Conservation (phyloP, 2,329 filamentous ascomycete genomes). For the Ascochyta viciae-villosae region DNA sequence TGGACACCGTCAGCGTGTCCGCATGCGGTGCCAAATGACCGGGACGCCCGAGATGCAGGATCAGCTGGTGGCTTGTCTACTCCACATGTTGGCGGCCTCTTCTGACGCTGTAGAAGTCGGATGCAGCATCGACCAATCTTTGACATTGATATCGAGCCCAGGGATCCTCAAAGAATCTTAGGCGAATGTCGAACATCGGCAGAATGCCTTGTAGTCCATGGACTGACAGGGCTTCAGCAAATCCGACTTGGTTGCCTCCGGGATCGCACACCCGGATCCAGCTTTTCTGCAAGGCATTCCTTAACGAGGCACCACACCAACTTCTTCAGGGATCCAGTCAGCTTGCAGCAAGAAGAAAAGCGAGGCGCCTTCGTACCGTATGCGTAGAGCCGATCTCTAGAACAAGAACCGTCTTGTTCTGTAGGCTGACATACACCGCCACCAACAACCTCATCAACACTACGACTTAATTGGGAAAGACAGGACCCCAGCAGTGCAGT, state of each 20-base stretch:
- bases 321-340: neutral
- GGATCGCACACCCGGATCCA: no score
- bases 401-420: neutral
- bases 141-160: no score
- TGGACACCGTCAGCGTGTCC: slow-evolving; percentile 10
- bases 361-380: neutral
- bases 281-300: no score
- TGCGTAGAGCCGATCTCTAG: no score
- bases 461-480: neutral
- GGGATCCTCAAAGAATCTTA: no score
- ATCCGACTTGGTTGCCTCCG: no score
- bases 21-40: neutral
- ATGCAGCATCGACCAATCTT: no score
- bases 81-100: slow-evolving; percentile 13
- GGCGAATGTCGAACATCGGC: no score
- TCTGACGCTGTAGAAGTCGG: no score
- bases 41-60: neutral
- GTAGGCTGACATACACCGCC: neutral
- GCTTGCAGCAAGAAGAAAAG: neutral
- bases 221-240: no score
- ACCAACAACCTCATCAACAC: neutral
- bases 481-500: no score
- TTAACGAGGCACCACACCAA: neutral
- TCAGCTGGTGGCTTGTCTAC: slow-evolving; percentile 1
- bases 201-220: no score